These are phyloP conservation scores for Syzygium grande DNA, from an alignment of 345 rosid species.

Conservation along the genomic window DNA sequence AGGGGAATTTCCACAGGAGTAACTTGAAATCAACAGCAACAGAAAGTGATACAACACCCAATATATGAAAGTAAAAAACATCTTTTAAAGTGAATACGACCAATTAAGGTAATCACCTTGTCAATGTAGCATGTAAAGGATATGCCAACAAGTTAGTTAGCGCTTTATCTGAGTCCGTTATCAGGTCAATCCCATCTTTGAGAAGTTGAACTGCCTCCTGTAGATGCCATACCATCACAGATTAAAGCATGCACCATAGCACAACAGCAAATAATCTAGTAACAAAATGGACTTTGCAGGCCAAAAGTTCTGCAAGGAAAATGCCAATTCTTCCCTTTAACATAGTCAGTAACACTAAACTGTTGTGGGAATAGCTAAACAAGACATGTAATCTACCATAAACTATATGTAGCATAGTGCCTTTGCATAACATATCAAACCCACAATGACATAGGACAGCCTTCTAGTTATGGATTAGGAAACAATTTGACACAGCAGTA, in stretches of 20 bases:
- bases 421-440: background rate
- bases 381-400: background rate
- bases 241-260: background rate
- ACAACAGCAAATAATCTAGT: background rate
- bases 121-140: conserved; percentile 63
- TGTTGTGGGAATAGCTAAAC: background rate
- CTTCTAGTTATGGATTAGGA: background rate
- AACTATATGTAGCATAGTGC: background rate
- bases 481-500: background rate
- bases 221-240: conserved; percentile 6
- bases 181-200: conserved; percentile 93
- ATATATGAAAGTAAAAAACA: background rate
- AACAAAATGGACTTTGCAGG: background rate
- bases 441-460: background rate
- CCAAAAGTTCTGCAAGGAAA: background rate
- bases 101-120: conserved; percentile 34
- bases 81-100: background rate
- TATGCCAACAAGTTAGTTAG: conserved; percentile 73
- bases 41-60: background rate
- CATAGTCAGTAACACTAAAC: background rate
- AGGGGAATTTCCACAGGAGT: background rate
- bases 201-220: conserved; percentile 89
- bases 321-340: background rate
- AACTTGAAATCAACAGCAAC: background rate
- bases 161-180: conserved; percentile 79